Base-by-base conservation (phyloP, 495 filamentous ascomycete species). In the Talaromyces ruber region DNA sequence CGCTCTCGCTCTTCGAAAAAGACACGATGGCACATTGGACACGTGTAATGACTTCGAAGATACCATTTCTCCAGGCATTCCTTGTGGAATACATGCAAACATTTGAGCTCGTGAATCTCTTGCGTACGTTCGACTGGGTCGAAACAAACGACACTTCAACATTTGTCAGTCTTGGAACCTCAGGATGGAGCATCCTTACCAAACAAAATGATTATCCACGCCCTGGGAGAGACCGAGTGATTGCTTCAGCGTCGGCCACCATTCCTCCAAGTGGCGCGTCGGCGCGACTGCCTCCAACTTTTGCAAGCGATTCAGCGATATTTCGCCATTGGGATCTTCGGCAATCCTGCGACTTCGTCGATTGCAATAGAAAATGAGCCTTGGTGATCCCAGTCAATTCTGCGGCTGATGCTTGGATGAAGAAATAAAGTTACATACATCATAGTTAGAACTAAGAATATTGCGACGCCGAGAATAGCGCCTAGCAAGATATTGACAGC, bases 1-100 rank as follows among this genome's bases (percentile, higher is more conserved):
- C 43, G 51, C n/a, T 52, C 30, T 26, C 72, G 69, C 52, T 74
- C 65, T 32, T 70, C 64, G 65, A 69, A 77, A 67, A 76, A 80
- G 1, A 69, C 70, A 14, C 72, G 61, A 34, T 79, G 75, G 57
- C 77, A 80, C 8, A 79, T 64, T 26, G 77, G 77, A 43, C 77
- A 80, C 52, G 76, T 75, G 58, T 67, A 78, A 51, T 80, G 76
- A 62, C 75, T 70, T 6, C 75, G 69, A 43, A 79, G 63, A 59
- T 73, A 80, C 77, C 77, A 80, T 55, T 72, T 76, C 52, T 80
- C 77, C 22, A 80, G 64, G 57, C 77, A 79, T 58, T 78, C 75
- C 16, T 72, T 70, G 56, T 80, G 77, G 57, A 80, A 80, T 14
- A 80, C 76, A 58, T 80, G 77, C 55, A 76, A 65, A 54, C 77